Evolutionary conservation across 2,329 filamentous ascomycete genomes (phyloP), one percentile per base, ranked within the genome.

Genomic region (Seiridium cupressi): DNA sequence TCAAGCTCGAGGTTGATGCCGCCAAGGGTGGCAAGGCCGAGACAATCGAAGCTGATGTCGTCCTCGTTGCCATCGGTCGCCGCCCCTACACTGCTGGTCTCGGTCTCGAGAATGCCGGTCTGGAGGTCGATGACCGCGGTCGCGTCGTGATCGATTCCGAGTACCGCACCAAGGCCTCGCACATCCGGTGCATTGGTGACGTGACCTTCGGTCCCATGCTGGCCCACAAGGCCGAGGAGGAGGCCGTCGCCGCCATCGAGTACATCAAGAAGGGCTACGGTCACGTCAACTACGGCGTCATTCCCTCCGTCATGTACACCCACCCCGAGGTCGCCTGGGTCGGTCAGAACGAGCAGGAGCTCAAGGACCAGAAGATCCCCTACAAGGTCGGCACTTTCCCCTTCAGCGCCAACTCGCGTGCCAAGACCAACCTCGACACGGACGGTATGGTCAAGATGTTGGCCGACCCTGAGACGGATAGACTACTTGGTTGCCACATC

Each of bases 251-350:
- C 38, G 94, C 89, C 60, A 84, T 98, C 64, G 95, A 99, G 80
- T 98, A 93, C 84, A 95, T 99, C 79, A 94, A 92, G 82, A 98
- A 98, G 84, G 93, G 93, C 66, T 90, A 96, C 78, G 95, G 95
- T 61, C 95, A 99, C 79, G 95, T 99, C 80, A 99, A 99, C 89
- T 99, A 99, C 81, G 92, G 88, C 72, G 92, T 90, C 77, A 99
- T 99, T 74, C 95, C 95, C 66, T 95, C 92, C 40, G 95, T 99
- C 80, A 99, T 99, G 95, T 99, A 99, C 86, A 98, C 95, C 9
- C 90, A 97, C 81, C 95, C 95, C 40, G 95, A 99, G 79, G 95
- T 98, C 66, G 93, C 95, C 42, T 99, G 95, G 95, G 95, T 99
- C 51, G 95, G 95, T 61, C 93, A 97, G 83, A 97, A 89, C 76